Evolutionary conservation across 176 grass and related monocot genomes (phyloP), one percentile per base, ranked within the genome.

Genomic region (Eragrostis nindensis): DNA sequence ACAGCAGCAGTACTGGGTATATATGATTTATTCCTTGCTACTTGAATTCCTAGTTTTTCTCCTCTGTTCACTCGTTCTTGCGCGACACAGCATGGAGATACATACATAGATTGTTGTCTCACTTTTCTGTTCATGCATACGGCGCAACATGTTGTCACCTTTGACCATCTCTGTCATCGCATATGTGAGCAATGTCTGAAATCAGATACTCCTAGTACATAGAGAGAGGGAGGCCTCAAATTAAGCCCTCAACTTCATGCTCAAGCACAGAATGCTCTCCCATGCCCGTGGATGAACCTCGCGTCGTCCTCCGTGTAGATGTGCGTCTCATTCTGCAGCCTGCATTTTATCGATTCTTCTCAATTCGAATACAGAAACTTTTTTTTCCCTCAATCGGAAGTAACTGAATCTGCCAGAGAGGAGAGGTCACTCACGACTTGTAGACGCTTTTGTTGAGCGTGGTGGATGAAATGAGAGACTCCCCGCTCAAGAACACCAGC

Each of bases 281-380:
- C 90, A 59, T 87, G 86, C 45, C 94, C 94, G 50, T 97, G 84
- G 80, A 93, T 80, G 80, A 97, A 93, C 78, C 88, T 87, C 4
- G 90, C 88, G 39, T 88, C 77, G 11, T 97, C 88, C 83, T 93
- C 86, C 17, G 88, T 89, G 90, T 93, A 97, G 24, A 93, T 75
- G 79, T 97, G 94, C 32, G 88, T 93, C 48, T 91, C 94, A 12
- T 93, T 85, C 94, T 87, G 21, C 45, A 97, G 75, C 27, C 94
- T 93, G 82, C 76, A 41, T n/a, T 17, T 73, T 39, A 19, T 29
- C 5, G 1, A 7, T 4, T 0, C 26, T 60, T 12, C 2, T 70
- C 18, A 71, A 9, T n/a, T 27, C n/a, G n/a, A n/a, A n/a, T n/a
- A n/a, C n/a, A n/a, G 22, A 61, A 4, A 36, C 32, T 36, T 36